Evolutionary conservation across 2,329 filamentous ascomycete species (phyloP), one percentile per base, ranked within the genome.

Genomic region (Lasiodiplodia sp.): DNA sequence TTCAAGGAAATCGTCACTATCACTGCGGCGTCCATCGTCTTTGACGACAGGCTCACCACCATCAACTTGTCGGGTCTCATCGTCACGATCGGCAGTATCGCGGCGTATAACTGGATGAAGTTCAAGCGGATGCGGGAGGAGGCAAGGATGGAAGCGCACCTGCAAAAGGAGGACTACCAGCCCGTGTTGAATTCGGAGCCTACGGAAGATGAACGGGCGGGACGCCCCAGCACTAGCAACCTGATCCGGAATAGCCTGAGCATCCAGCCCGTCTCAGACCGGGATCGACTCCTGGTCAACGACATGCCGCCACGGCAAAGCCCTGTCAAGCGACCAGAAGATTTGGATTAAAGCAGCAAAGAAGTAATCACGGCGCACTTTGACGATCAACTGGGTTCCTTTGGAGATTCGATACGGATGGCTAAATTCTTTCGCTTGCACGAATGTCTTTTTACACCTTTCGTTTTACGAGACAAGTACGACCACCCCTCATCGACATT

Each of bases 1-100:
- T 98, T 99, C 86, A 99, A 99, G 79, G 96, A 99, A 82, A 96
- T 98, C 51, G 90, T 99, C 67, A 99, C 96, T 16, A 98, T 99
- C 75, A 91, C 89, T 51, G 94, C 93, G 0, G 95, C 95, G 0
- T 92, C 93, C 10, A 79, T 96, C 34, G 89, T 97, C 4, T 99
- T 97, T 83, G 88, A 96, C 74, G 96, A 99, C 78, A 88, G 87
- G 60, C 87, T 99, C 56, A 97, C 94, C 0, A 84, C 90, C 0
- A 88, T 99, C 83, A 99, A 99, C 78, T 83, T 97, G 11, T 87
- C 91, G 18, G 96, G 96, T 8, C 84, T 99, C 14, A 77, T 96
- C n/a, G 89, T 97, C 62, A 99, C 96, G 0, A 92, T 98, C 73
- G 84, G 86, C 52, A 94, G 93, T 71, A 99, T 99, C 71, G 89